Conservation (phyloP, 352 stramenopile species). For the Phytophthora megakarya region DNA sequence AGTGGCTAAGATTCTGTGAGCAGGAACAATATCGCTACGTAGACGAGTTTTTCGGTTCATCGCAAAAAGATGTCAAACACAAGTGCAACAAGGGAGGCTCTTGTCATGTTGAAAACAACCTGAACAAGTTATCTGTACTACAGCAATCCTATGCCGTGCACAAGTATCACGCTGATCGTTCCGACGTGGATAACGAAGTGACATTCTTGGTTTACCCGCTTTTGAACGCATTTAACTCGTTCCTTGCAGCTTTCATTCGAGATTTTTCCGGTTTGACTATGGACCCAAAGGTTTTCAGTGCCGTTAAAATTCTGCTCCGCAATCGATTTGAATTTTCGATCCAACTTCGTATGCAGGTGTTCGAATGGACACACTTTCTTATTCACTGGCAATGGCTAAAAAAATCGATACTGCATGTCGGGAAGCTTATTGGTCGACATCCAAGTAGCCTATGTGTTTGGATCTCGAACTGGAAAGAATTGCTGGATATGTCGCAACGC, state of each 20-base stretch:
- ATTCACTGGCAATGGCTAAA: constrained; percentile 84
- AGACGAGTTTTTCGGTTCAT: constrained; percentile 41
- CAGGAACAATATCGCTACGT: constrained; percentile 65
- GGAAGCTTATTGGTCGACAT: constrained; percentile 27
- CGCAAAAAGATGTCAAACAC: constrained; percentile 17
- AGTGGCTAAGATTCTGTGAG: constrained; percentile 79
- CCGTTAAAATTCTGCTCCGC: constrained; percentile 50
- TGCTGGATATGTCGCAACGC: constrained; percentile 75
- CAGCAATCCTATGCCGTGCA: constrained; percentile 88
- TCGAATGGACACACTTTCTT: constrained; percentile 85
- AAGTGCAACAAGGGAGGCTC: constrained; percentile 24
- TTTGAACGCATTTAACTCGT: constrained; percentile 64
- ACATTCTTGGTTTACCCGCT: constrained; percentile 78
- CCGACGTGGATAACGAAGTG: constrained; percentile 73
- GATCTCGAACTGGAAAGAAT: constrained; percentile 42
- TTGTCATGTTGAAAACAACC: constrained; percentile 30
- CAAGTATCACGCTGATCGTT: constrained; percentile 72
- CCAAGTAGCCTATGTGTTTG: constrained; percentile 9
- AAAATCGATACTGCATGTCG: constrained; percentile 58
- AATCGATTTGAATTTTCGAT: constrained; percentile 83
- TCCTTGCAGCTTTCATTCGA: constrained; percentile 37
- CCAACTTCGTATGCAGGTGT: constrained; percentile 52
- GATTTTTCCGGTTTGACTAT: constrained; percentile 3
- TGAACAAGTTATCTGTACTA: constrained; percentile 63
- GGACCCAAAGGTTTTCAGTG: constrained; percentile 19